Evolutionary conservation across 2,329 filamentous ascomycete species (phyloP), one percentile per base, ranked within the genome.

Genomic region (Aurifilum marmelostoma): DNA sequence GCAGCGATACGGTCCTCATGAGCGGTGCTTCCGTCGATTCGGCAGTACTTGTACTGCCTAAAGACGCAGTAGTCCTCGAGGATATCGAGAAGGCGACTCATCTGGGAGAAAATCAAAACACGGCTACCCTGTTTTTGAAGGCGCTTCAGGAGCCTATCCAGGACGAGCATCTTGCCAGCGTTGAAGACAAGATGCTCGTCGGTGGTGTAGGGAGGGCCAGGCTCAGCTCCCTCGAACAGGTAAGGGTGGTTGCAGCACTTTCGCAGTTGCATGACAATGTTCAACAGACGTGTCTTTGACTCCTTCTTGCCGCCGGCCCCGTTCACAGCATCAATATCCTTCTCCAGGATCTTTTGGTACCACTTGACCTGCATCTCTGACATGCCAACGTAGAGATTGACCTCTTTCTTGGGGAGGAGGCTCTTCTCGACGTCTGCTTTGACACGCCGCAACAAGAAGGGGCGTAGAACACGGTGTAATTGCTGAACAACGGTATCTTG

Each of bases 231-330:
- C 78, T 99, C 96, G 74, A 99, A 99, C 0, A 99, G 88, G 75
- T 99, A 99, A 0, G 96, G 96, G 77, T 99, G 96, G 75, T 99
- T 99, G 80, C 96, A 99, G 82, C 96, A 99, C 81, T 99, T 99
- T 75, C 96, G 91, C 73, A 99, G 87, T 80, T 99, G 96, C 96
- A 99, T 99, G 75, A 99, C 96, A 77, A 99, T 99, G 81, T 99
- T 99, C 73, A 99, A 86, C 29, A 99, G 87, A 72, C 96, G 90
- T 1, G 96, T 99, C 83, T 99, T 99, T 41, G 95, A 98, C 81
- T 99, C 96, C 70, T 94, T 92, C 82, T 97, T 99, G 64, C 96
- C 96, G 72, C 92, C 93, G 39, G 95, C 96, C 71, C 96, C 96
- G 74, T 99, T 99, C 75, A 99, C 95, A 18, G 96, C 96, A 79